Evolutionary conservation across 1,284 basidiomycete genomes (phyloP).

Genomic region (Kwoniella shivajii): DNA sequence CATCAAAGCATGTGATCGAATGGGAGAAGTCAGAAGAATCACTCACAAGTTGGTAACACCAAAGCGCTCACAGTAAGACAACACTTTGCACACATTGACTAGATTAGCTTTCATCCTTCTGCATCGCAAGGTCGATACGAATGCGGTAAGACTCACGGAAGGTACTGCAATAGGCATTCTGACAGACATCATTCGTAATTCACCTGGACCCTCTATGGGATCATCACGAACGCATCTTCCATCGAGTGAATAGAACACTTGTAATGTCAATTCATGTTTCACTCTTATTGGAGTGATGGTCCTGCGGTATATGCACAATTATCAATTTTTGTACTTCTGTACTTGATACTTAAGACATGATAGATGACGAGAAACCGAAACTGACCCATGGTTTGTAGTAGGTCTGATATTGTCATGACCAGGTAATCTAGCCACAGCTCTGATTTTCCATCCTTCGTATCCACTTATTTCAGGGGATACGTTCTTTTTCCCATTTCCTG

Average conservation of each 20-base stretch:
- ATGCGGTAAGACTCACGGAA: constrained; percentile 36
- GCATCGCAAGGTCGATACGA: too few relatives aligned
- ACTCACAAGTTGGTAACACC: too few relatives aligned
- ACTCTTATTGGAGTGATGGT: constrained; percentile 52
- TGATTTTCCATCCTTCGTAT: constrained; percentile 34
- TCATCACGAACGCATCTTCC: constrained; percentile 35
- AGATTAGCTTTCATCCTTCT: too few relatives aligned
- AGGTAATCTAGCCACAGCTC: constrained; percentile 46
- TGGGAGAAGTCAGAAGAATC: too few relatives aligned
- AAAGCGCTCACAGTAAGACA: too few relatives aligned
- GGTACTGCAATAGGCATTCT: constrained; percentile 43
- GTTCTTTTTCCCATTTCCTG: constrained; percentile 18
- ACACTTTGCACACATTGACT: too few relatives aligned
- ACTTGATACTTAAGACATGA: background rate
- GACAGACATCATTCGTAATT: constrained; percentile 44
- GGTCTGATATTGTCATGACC: constrained; percentile 52
- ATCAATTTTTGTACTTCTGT: too few relatives aligned
- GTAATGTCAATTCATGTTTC: constrained; percentile 41
- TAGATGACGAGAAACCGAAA: background rate
- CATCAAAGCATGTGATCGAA: too few relatives aligned
- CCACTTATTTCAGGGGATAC: too few relatives aligned
- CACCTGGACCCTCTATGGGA: constrained; percentile 41
- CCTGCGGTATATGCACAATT: too few relatives aligned
- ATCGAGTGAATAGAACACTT: constrained; percentile 51
- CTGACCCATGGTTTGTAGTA: constrained; percentile 48